Conservation (phyloP, 129 eudicot genomes). For the Helianthus annuus region HanXRQr2.0-SUNRISE NC_035438.2:28046473-28046972, state of each 20-base stretch:
- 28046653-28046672: conserved; percentile 51
- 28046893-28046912: conserved; percentile 6
- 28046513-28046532: too few species aligned
- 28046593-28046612: too few species aligned
- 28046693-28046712: conserved; percentile 23
- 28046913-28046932: conserved; percentile 49
- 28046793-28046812: conserved; percentile 22
- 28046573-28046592: too few species aligned
- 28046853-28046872: conserved; percentile 10
- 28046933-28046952: conserved; percentile 47
- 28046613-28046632: conserved; percentile 26
- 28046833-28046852: conserved; percentile 31
- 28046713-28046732: conserved; percentile 19
- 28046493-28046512: too few species aligned
- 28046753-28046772: conserved; percentile 30
- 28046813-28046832: conserved; percentile 35
- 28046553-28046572: too few species aligned
- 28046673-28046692: conserved; percentile 40
- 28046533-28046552: too few species aligned
- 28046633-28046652: conserved; percentile 27
- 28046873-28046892: conserved; percentile 23
- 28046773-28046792: conserved; percentile 37
- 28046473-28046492: too few species aligned
- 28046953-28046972: conserved; percentile 58
- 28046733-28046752: conserved; percentile 27